A percentile compares a stretch with the other conserved stretches of the same genome.
Conservation (phyloP, 2,329 filamentous ascomycete genomes). For the Colletotrichum camelliae region DNA sequence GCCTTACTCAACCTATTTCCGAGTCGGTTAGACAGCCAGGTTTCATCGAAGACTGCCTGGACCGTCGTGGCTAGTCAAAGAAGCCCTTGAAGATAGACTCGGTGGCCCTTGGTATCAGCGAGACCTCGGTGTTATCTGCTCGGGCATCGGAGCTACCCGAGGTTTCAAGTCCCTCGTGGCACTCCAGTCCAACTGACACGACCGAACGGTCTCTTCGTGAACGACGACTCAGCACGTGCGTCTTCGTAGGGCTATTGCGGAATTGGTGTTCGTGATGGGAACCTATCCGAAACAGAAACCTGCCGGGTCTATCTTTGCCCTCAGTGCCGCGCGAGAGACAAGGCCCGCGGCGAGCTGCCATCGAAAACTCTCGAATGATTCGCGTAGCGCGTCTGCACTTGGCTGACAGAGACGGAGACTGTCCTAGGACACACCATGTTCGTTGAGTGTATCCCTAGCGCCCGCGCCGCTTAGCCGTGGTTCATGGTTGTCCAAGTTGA, state of each 20-base stretch:
- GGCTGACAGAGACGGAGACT: neutral
- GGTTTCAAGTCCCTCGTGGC: neutral
- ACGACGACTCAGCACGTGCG: neutral
- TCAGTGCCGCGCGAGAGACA: neutral
- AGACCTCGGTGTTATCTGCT: neutral
- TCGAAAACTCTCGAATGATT: neutral
- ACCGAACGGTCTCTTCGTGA: neutral
- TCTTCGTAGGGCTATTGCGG: neutral
- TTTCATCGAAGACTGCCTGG: neutral
- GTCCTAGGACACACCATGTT: neutral
- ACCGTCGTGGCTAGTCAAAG: neutral
- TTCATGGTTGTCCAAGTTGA: neutral
- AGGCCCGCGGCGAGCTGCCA: neutral
- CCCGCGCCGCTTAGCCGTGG: neutral
- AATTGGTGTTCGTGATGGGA: neutral
- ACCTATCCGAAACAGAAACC: neutral
- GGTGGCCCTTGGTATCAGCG: neutral
- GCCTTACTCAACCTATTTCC: neutral
- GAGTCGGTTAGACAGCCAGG: neutral
- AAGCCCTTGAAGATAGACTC: neutral
- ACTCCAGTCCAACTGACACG: neutral
- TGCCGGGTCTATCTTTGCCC: neutral
- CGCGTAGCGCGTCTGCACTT: neutral
- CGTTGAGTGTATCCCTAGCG: neutral
- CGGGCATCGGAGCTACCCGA: neutral